Evolutionary conservation across 1,139 yeast genomes (phyloP).

Genomic region (Hyphopichia fennica): DNA sequence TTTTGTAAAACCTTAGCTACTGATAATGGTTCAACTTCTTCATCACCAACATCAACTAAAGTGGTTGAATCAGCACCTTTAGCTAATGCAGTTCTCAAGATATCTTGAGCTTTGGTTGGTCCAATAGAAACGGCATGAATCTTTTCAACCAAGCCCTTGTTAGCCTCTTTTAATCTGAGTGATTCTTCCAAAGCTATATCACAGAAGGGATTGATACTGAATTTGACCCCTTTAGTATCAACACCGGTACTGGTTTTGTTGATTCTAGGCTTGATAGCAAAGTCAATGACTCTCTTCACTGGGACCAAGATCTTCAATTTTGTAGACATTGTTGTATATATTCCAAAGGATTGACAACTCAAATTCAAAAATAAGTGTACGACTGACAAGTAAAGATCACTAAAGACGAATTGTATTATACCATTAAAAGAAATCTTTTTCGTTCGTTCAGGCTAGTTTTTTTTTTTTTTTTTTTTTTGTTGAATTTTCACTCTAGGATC

Average conservation of each 20-base stretch:
- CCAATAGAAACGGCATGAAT: conserved; percentile 95
- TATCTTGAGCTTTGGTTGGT: conserved; percentile 81
- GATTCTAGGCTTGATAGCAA: conserved; percentile 90
- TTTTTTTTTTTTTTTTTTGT: conserved; percentile 1
- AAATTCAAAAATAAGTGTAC: too few species aligned
- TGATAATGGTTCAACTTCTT: conserved; percentile 79
- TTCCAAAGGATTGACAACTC: background rate
- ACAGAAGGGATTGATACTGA: conserved; percentile 94
- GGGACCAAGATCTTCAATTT: conserved; percentile 85
- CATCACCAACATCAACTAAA: conserved; percentile 74
- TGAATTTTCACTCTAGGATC: background rate
- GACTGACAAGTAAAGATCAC: background rate
- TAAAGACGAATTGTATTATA: background rate
- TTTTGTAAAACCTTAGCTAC: conserved; percentile 83
- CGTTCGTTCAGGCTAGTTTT: background rate
- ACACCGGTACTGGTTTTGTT: conserved; percentile 84
- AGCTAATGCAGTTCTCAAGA: conserved; percentile 86
- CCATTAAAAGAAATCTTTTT: too few species aligned
- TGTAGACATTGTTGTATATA: conserved; percentile 32
- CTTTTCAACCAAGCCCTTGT: conserved; percentile 71
- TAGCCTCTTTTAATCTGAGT: conserved; percentile 66
- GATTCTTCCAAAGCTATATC: conserved; percentile 97
- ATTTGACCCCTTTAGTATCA: conserved; percentile 88
- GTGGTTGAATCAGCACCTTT: conserved; percentile 92
- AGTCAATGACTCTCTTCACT: conserved; percentile 91